Base-by-base conservation (phyloP, 345 rosid genomes). In the Camelina hispida region DNA sequence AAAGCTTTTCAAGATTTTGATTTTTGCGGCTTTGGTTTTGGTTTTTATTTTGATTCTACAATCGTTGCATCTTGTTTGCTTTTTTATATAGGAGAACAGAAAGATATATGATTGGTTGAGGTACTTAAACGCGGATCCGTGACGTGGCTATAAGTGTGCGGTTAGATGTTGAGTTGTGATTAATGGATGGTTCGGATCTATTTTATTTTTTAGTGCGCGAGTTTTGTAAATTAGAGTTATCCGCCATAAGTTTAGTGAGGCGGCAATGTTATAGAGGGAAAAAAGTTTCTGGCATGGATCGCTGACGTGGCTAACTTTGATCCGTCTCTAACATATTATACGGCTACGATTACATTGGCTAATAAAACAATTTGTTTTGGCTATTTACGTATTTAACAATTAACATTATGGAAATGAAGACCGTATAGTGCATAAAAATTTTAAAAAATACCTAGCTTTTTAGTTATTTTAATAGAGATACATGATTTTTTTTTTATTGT, bases 181-280 rank as follows among this genome's bases (percentile, higher is more conserved):
- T 7, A 54, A 59, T 61, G 74, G 63, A 78, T 17, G 78, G 81
- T 16, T 44, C 7, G 55, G 81, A 78, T 78, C 51, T 25, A 17
- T 25, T 54, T 16, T 16, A 5, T 3, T 3, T 1, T 50, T 9
- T 13, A 3, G 2, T 25, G 52, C 37, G 61, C 61, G 53, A 14
- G 71, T 1, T 28, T 28, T 28, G 5, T 28, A 28, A 28, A 28
- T 43, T 25, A 55, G 12, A 54, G 22, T 30, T 7, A 23, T 13
- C 63, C 69, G 77, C 75, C 20, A 5, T 7, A 34, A 46, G 35
- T 25, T 17, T 7, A 44, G 30, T 22, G 73, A 50, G 37, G 55
- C 79, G 79, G 69, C 69, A 76, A 68, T 38, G 13, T 38, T 15
- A 1, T 4, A 9, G 23, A 34, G 11, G 7, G 17, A 4, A 7